A percentile compares a stretch with the other conserved stretches of the same genome.
phyloP scores from a whole-genome alignment of 768 basidiomycete genomes.

The Coprinopsis sp. region DNA sequence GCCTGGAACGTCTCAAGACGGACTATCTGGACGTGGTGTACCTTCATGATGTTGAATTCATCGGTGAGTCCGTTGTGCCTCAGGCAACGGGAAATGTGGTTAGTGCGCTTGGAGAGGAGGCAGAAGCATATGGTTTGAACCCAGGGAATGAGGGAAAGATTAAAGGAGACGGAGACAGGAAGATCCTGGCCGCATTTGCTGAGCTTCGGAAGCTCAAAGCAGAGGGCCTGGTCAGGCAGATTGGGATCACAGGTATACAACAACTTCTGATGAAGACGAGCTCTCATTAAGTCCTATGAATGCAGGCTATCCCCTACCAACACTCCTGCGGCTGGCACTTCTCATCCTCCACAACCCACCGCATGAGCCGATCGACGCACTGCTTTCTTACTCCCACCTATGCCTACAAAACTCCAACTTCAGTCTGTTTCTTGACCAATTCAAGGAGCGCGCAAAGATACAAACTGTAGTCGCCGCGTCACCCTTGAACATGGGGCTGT shows the following conservation, averaged over 20 bases:
- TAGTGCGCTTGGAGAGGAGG: conserved; percentile 48
- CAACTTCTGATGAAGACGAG: conserved; percentile 7
- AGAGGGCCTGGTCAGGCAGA: conserved; percentile 64
- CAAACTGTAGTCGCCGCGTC: conserved; percentile 71
- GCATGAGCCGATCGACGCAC: conserved; percentile 67
- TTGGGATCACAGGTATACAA: conserved; percentile 86
- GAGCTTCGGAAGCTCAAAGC: conserved; percentile 65
- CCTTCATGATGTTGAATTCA: conserved; percentile 82
- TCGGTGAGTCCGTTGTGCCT: conserved; percentile 50
- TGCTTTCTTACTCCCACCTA: conserved; percentile 81
- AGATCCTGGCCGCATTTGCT: conserved; percentile 60
- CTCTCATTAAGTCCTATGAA: conserved; percentile 1
- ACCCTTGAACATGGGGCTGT: conserved; percentile 80
- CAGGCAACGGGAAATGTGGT: conserved; percentile 51
- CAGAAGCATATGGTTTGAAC: conserved; percentile 60
- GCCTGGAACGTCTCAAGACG: conserved; percentile 66
- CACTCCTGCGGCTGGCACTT: conserved; percentile 77
- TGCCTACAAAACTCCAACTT: conserved; percentile 68
- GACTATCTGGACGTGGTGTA: conserved; percentile 77
- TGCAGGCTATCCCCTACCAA: conserved; percentile 75
- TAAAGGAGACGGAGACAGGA: conserved; percentile 66
- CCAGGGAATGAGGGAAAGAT: conserved; percentile 52
- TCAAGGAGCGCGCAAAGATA: conserved; percentile 61
- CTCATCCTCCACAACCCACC: conserved; percentile 64
- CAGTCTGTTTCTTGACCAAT: conserved; percentile 48